These are phyloP conservation scores for Geotrichum phurueaensis DNA, from an alignment of 1,139 yeast genomes.

Conservation along the genomic window DNA sequence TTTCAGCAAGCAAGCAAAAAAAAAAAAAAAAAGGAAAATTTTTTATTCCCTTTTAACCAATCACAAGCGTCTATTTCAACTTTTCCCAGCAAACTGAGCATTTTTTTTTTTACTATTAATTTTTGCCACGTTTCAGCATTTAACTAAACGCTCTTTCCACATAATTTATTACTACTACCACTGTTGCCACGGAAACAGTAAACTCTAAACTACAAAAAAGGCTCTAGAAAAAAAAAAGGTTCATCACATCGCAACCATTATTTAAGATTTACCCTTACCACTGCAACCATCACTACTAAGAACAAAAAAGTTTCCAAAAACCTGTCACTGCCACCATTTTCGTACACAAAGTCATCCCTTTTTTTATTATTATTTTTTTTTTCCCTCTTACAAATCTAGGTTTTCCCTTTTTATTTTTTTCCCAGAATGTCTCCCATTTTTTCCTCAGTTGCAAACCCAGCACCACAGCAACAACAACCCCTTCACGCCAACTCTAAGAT, in stretches of 20 bases:
- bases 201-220: neutral
- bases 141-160: neutral
- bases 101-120: neutral
- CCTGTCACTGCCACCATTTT: neutral
- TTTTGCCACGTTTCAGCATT: neutral
- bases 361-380: neutral
- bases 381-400: constrained; percentile 2
- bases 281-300: neutral
- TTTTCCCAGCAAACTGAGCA: neutral
- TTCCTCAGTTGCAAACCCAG: neutral
- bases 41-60: neutral
- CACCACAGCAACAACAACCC: neutral
- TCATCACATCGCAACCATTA: neutral
- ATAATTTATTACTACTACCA: neutral
- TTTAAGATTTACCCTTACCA: neutral
- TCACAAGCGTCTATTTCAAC: neutral
- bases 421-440: constrained; percentile 12
- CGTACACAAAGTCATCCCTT: neutral
- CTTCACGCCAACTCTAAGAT: neutral
- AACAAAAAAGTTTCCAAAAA: neutral
- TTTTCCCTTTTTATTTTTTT: neutral
- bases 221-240: neutral
- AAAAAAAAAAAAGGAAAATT: neutral
- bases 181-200: neutral
- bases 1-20: neutral